These are phyloP conservation scores for Zanthoxylum bungeanum DNA, from an alignment of 345 rosid genomes.

Conservation along the genomic window DNA sequence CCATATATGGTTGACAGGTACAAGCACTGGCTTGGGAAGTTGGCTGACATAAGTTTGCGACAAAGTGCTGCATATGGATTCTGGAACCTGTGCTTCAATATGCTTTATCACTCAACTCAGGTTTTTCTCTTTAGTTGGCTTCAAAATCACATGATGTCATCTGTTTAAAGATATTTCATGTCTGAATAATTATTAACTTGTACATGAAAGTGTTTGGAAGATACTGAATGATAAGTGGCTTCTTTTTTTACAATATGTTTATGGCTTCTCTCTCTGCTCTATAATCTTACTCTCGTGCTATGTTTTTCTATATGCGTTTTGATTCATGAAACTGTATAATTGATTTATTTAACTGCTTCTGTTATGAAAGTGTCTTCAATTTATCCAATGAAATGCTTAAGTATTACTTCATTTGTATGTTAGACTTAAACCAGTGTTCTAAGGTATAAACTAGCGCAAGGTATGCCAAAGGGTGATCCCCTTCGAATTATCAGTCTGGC, in stretches of 20 bases:
- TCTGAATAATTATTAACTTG: background rate
- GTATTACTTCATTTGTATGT: background rate
- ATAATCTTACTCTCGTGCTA: background rate
- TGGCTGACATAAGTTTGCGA: constrained; percentile 81
- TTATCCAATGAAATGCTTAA: background rate
- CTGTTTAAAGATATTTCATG: background rate
- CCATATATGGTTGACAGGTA: constrained; percentile 50
- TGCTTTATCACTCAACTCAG: constrained; percentile 93
- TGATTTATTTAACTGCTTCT: background rate
- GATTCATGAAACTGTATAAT: background rate
- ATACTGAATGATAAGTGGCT: background rate
- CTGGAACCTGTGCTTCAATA: constrained; percentile 87
- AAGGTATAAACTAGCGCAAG: background rate
- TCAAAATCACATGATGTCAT: background rate
- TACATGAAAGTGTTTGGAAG: background rate
- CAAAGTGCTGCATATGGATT: constrained; percentile 98
- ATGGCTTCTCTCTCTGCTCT: background rate
- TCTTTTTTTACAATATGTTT: background rate
- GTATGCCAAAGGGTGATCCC: background rate
- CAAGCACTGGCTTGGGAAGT: constrained; percentile 68
- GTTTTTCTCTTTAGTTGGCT: constrained; percentile 30
- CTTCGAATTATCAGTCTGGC: background rate
- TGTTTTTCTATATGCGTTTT: background rate
- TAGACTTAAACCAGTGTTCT: background rate
- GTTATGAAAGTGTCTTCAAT: background rate